Percentiles rank a stretch among this genome's conserved stretches.
These are phyloP conservation scores for Bolboschoenus planiculmis DNA, from an alignment of 176 grass and related monocot species.

Conservation along the genomic window DNA sequence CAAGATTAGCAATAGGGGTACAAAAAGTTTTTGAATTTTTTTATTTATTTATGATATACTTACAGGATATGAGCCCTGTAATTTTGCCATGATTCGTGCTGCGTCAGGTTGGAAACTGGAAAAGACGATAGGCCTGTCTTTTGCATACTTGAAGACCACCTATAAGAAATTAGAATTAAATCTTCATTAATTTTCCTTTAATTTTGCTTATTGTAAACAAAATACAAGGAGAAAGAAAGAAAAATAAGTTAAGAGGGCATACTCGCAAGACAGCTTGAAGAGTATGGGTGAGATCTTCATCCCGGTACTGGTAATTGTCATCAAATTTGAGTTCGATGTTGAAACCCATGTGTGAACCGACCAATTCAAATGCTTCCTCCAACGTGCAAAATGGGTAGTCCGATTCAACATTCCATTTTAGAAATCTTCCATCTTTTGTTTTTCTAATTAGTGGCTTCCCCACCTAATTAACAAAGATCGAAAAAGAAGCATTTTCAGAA, in stretches of 20 bases:
- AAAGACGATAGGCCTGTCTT: constrained; percentile 71
- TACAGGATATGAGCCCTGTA: constrained; percentile 79
- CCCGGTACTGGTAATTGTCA: constrained; percentile 51
- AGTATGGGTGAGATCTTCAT: constrained; percentile 45
- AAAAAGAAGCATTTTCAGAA: constrained; percentile 8
- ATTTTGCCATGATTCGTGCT: constrained; percentile 42
- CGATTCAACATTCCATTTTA: constrained; percentile 75
- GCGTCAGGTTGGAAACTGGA: constrained; percentile 95
- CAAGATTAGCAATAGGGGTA: neutral
- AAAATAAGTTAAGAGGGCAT: neutral
- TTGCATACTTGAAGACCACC: constrained; percentile 53
- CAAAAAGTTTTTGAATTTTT: neutral
- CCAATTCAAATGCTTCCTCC: constrained; percentile 69
- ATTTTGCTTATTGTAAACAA: neutral
- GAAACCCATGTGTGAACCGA: constrained; percentile 59
- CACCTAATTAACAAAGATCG: constrained; percentile 28
- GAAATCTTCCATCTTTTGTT: constrained; percentile 52
- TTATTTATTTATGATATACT: neutral
- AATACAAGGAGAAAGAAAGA: neutral
- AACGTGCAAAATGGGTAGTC: constrained; percentile 65
- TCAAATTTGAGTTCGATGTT: constrained; percentile 90
- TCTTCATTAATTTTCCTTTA: neutral
- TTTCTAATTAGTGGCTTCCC: constrained; percentile 68
- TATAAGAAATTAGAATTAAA: constrained; percentile 8
- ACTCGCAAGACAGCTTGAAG: constrained; percentile 52